phyloP scores from a whole-genome alignment of 202 grass and related monocot species.

The Schoenoplectus triqueter region DNA sequence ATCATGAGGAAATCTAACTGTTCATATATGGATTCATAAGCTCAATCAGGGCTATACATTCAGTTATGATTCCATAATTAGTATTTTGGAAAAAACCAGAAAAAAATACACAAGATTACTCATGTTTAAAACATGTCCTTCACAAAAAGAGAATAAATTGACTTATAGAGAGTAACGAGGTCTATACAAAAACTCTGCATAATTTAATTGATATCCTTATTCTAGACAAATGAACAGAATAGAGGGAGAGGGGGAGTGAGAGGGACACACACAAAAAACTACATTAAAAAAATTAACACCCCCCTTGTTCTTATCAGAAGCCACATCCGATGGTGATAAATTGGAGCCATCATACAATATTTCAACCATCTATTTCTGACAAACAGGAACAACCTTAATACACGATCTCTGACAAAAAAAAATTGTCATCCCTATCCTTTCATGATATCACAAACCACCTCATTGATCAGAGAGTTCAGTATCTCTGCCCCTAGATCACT shows the following conservation, averaged over 20 bases:
- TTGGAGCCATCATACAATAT: conserved; percentile 5
- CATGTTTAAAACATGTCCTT: not conserved
- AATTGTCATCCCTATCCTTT: conserved; percentile 27
- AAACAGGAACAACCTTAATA: conserved; percentile 3
- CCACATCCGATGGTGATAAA: not conserved
- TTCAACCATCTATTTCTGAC: conserved; percentile 18
- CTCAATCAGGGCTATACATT: not conserved
- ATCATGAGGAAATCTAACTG: no score
- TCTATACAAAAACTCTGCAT: conserved; percentile 36
- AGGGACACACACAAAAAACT: not conserved
- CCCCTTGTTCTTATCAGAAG: not conserved
- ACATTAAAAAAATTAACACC: conserved; percentile 11
- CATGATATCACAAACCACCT: conserved; percentile 60
- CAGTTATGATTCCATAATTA: not conserved
- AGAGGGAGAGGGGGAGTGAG: not conserved
- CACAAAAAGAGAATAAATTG: not conserved
- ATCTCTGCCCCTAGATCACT: conserved; percentile 58
- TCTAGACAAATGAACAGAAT: conserved; percentile 23
- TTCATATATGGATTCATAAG: no score
- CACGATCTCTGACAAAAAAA: not conserved
- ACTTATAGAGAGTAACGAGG: not conserved
- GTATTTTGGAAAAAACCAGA: not conserved
- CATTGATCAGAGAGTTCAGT: conserved; percentile 66
- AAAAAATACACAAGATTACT: not conserved
- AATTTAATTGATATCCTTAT: conserved; percentile 34